Percentiles rank a stretch among this genome's conserved stretches.
Evolutionary conservation across 1,139 yeast species (phyloP).

Genomic region (Kodamaea sp.): DNA sequence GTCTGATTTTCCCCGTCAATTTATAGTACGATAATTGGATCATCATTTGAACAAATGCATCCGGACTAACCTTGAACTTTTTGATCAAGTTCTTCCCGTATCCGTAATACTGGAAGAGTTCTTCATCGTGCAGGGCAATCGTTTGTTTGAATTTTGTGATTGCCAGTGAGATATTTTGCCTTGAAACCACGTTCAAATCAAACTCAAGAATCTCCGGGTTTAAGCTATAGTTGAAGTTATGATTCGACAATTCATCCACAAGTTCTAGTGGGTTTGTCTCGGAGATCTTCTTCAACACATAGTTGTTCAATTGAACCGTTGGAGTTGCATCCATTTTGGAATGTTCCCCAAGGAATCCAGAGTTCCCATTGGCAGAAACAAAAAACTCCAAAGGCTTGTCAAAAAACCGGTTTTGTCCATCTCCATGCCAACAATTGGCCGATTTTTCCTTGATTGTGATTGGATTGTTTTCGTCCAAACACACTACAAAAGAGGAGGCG

Average conservation of each 20-base stretch:
- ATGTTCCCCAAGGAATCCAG: slow-evolving; percentile 95
- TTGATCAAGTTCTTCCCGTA: slow-evolving; percentile 71
- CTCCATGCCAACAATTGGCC: slow-evolving; percentile 89
- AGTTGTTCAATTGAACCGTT: slow-evolving; percentile 83
- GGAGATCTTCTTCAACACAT: slow-evolving; percentile 54
- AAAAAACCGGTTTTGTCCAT: slow-evolving; percentile 84
- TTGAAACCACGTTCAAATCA: slow-evolving; percentile 51
- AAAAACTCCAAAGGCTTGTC: slow-evolving; percentile 91
- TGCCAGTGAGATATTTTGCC: slow-evolving; percentile 53
- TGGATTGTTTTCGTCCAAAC: slow-evolving; percentile 74
- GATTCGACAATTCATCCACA: slow-evolving; percentile 22
- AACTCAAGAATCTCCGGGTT: slow-evolving; percentile 31
- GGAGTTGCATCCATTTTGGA: slow-evolving; percentile 99
- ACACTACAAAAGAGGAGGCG: slow-evolving; percentile 74
- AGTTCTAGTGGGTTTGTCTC: slow-evolving; percentile 41
- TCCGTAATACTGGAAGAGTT: slow-evolving; percentile 67
- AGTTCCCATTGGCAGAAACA: slow-evolving; percentile 75
- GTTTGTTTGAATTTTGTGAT: slow-evolving; percentile 51
- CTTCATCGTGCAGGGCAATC: slow-evolving; percentile 54
- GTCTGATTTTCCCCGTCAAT: slow-evolving; percentile 74
- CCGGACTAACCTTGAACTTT: slow-evolving; percentile 68
- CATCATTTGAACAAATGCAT: slow-evolving; percentile 72
- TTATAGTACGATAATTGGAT: slow-evolving; percentile 78
- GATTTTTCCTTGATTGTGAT: slow-evolving; percentile 83
- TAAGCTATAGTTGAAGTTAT: slow-evolving; percentile 13